phyloP scores from a whole-genome alignment of 2,329 filamentous ascomycete species.

The Aphanocladium album region DNA sequence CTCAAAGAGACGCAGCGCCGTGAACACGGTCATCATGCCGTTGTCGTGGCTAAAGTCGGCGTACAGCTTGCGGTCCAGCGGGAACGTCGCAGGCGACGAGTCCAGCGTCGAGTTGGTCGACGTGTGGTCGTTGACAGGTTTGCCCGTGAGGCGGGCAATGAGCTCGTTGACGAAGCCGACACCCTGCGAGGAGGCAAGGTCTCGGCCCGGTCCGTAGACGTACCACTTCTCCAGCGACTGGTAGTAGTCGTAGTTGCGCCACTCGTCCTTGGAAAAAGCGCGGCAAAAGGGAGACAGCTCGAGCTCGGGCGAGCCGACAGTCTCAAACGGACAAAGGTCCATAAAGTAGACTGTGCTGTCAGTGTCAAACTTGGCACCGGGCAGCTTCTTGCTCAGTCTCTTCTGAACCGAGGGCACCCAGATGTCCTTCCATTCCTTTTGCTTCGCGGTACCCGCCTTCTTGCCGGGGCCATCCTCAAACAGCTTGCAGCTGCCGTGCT shows the following conservation, averaged over 20 bases:
- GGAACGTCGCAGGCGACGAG: constrained; percentile 62
- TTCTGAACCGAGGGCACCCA: constrained; percentile 65
- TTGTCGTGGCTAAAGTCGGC: constrained; percentile 94
- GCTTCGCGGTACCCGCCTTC: constrained; percentile 43
- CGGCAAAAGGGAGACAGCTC: constrained; percentile 65
- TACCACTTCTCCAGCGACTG: constrained; percentile 81
- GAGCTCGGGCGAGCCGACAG: constrained; percentile 54
- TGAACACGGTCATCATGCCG: constrained; percentile 71
- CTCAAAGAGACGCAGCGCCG: constrained; percentile 75
- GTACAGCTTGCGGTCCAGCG: constrained; percentile 63
- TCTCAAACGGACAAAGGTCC: constrained; percentile 85
- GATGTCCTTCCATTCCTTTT: constrained; percentile 52
- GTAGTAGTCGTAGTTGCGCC: constrained; percentile 75
- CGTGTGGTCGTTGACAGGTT: constrained; percentile 66
- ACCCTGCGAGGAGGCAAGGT: constrained; percentile 76
- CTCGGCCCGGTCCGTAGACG: constrained; percentile 69
- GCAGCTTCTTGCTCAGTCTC: constrained; percentile 64
- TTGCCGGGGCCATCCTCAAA: constrained; percentile 60
- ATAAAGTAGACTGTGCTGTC: constrained; percentile 67
- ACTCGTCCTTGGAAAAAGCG: constrained; percentile 70
- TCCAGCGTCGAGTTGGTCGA: constrained; percentile 76
- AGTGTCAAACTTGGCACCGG: constrained; percentile 59
- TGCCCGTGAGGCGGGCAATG: constrained; percentile 68
- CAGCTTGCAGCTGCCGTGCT: constrained; percentile 63
- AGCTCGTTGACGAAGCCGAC: constrained; percentile 87